Evolutionary conservation across 805 yeast species (phyloP), one percentile per base, ranked within the genome.

Genomic region (Zygosaccharomyces gambellarensis): DNA sequence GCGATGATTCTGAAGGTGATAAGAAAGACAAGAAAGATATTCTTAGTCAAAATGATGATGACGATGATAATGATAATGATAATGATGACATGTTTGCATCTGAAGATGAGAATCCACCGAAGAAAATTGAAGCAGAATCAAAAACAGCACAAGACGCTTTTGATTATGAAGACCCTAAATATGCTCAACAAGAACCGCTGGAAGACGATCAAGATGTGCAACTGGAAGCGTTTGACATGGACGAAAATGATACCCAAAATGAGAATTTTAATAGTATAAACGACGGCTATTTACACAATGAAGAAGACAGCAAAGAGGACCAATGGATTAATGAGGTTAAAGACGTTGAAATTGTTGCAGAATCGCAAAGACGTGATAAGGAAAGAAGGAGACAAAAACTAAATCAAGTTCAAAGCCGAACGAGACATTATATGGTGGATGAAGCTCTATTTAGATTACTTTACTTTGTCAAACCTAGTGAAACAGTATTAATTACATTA

Each of bases 161-260:
- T 39, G 68, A 67, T 34, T 51, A 53, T 47, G 55, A 52, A 10
- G 44, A 52, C 41, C 7, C 48, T 2, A 40, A 31, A 17, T 44
- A 45, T 19, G 39, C 14, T n/a, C 38, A 36, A 19, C 28, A 17
- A 65, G 67, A n/a, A 57, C 57, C 36, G 64, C 51, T 28, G 8
- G 48, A 59, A 12, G 57, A 56, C 25, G 58, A 51, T 2, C 54
- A 51, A 21, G 60, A 47, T 12, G 55, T 76, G 8, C 66, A 69
- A 47, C 55, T 80, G 0, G 86, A 81, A 53, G 75, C 81, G 0
- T 81, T 81, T 58, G 71, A 76, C 60, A 57, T 81, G 34, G 62
- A 71, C 8, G 70, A 76, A 29, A 86, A 81, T 58, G 60, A 67
- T n/a, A 69, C 38, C 6, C 38, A 17, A 34, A 17, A 34, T 10